Conservation (phyloP, 495 filamentous ascomycete genomes). For the Neurospora cerealis region DNA sequence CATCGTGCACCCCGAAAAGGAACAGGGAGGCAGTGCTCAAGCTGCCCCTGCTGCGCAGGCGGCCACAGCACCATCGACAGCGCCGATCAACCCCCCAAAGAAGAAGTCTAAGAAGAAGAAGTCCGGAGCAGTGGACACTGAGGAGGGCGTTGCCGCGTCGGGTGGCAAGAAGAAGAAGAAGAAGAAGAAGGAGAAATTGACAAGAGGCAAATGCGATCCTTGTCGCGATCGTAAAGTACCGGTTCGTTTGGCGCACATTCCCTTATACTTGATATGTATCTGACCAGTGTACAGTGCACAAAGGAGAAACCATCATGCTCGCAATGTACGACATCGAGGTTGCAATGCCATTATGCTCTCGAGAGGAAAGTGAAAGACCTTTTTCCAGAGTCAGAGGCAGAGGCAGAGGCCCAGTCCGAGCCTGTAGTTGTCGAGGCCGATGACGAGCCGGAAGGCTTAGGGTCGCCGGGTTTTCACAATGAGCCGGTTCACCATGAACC, state of each 20-base stretch:
- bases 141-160: constrained; percentile 7
- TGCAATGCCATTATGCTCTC: constrained; percentile 26
- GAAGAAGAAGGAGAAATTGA: constrained; percentile 16
- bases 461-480: constrained; percentile 18
- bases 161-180: constrained; percentile 11
- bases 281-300: constrained; percentile 25
- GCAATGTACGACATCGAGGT: constrained; percentile 18
- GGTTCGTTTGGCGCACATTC: constrained; percentile 10
- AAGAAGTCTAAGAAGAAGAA: constrained; percentile 21
- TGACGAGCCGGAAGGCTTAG: constrained; percentile 20
- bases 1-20: constrained; percentile 34
- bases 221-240: constrained; percentile 23
- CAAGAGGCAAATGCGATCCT: constrained; percentile 27
- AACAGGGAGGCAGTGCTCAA: constrained; percentile 12
- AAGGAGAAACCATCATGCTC: constrained; percentile 30
- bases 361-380: constrained; percentile 9
- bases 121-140: constrained; percentile 6
- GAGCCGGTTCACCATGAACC: not conserved
- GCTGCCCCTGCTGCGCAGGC: constrained; percentile 13
- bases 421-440: constrained; percentile 1
- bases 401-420: not conserved
- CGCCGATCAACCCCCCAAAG: constrained; percentile 6
- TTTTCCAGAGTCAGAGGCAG: constrained; percentile 7
- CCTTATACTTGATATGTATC: not conserved
- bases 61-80: not conserved